These are phyloP conservation scores for Onygenales sp. DNA, from an alignment of 2,329 filamentous ascomycete genomes.

Conservation along the genomic window DNA sequence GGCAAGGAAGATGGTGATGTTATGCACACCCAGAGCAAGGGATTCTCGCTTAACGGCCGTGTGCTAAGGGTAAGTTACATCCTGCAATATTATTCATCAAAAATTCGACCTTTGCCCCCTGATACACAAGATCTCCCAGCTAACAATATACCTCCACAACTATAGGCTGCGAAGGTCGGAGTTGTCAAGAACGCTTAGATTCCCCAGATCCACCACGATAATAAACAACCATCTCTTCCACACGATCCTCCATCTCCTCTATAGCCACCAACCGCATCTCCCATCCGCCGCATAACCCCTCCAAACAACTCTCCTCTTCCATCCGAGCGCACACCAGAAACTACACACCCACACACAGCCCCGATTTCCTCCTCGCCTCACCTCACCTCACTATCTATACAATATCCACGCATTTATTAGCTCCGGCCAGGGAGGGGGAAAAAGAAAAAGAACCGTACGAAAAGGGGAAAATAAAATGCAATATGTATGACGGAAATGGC, in stretches of 20 bases:
- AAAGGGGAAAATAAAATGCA: background rate
- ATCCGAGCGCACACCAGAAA: background rate
- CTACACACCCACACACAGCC: background rate
- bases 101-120: background rate
- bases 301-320: background rate
- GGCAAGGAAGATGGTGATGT: constrained; percentile 86
- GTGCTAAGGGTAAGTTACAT: constrained; percentile 54
- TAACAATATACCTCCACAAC: constrained; percentile 6
- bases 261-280: background rate
- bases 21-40: constrained; percentile 90
- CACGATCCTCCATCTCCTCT: background rate
- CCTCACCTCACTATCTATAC: background rate
- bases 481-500: background rate
- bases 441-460: background rate
- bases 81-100: background rate
- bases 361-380: background rate
- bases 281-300: background rate
- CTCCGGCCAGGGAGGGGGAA: background rate
- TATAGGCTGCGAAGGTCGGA: constrained; percentile 77
- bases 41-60: constrained; percentile 86
- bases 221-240: background rate
- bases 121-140: constrained; percentile 3
- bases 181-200: constrained; percentile 70
- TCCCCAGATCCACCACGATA: background rate
- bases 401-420: constrained; percentile 1